Evolutionary conservation across 306 rosid genomes (phyloP).

Genomic region (Luffa aegyptiaca): DNA sequence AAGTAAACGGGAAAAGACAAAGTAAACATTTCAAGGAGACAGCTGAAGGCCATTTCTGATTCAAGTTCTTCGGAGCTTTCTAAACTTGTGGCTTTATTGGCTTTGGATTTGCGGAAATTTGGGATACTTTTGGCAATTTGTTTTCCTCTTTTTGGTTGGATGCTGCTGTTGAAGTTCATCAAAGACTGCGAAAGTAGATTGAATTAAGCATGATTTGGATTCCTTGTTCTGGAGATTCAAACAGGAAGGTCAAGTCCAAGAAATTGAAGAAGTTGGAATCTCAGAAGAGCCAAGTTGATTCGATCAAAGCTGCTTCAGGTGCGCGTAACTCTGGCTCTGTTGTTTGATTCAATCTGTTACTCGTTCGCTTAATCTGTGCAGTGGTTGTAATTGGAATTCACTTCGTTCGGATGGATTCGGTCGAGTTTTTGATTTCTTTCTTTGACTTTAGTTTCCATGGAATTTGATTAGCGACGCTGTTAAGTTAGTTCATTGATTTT

Average conservation of each 20-base stretch:
- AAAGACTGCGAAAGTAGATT: neutral
- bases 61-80: slow-evolving; percentile 15
- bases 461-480: neutral
- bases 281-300: slow-evolving; percentile 33
- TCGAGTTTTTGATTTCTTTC: slow-evolving; percentile 10
- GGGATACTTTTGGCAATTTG: neutral
- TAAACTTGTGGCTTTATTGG: slow-evolving; percentile 15
- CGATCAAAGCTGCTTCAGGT: slow-evolving; percentile 58
- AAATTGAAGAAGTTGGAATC: slow-evolving; percentile 35
- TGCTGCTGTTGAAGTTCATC: slow-evolving; percentile 6
- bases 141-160: neutral
- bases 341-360: neutral
- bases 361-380: neutral
- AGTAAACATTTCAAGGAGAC: slow-evolving; percentile 5
- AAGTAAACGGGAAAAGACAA: slow-evolving; percentile 12
- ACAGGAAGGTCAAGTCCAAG: slow-evolving; percentile 35
- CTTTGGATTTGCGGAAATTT: neutral
- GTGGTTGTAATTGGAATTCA: neutral
- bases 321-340: neutral
- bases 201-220: slow-evolving; percentile 63
- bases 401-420: slow-evolving; percentile 6
- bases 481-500: neutral
- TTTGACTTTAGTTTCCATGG: neutral
- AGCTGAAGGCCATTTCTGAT: slow-evolving; percentile 11
- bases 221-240: slow-evolving; percentile 68